Conservation (phyloP, 805 yeast genomes). For the Saturnispora sekii region DNA sequence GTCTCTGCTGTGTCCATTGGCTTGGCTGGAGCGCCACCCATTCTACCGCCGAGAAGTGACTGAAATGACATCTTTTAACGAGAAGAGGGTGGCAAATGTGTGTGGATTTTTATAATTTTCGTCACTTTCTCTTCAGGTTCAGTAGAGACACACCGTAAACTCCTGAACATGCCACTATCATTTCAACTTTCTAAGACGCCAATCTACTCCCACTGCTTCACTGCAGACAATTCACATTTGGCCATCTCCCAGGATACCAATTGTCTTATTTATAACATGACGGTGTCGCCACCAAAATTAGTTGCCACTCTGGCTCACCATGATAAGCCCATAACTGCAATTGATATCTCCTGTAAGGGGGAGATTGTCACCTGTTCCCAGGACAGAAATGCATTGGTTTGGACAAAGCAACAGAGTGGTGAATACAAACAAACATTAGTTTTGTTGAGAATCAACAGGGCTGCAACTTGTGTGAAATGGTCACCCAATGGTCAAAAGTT, state of each 20-base stretch:
- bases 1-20: constrained; percentile 88
- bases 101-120: not conserved
- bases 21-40: constrained; percentile 47
- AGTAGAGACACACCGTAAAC: constrained; percentile 25
- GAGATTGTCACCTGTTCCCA: constrained; percentile 94
- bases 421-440: constrained; percentile 80
- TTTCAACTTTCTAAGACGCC: constrained; percentile 74
- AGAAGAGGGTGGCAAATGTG: constrained; percentile 7
- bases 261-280: constrained; percentile 63
- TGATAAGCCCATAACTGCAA: constrained; percentile 89
- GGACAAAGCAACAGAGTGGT: constrained; percentile 67
- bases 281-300: constrained; percentile 41
- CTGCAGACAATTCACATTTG: constrained; percentile 49
- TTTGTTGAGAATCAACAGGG: constrained; percentile 82
- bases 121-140: constrained; percentile 1
- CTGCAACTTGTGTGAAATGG: constrained; percentile 94
- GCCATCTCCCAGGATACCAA: constrained; percentile 76
- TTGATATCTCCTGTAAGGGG: constrained; percentile 82
- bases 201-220: constrained; percentile 86
- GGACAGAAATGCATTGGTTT: constrained; percentile 94
- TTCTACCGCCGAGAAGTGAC: constrained; percentile 25
- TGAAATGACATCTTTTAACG: constrained; percentile 18
- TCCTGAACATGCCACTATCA: constrained; percentile 26
- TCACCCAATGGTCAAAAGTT: constrained; percentile 91
- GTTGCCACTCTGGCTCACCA: constrained; percentile 69